Conservation (phyloP, 1,284 basidiomycete species). For the Rhodotorula sp. region DNA sequence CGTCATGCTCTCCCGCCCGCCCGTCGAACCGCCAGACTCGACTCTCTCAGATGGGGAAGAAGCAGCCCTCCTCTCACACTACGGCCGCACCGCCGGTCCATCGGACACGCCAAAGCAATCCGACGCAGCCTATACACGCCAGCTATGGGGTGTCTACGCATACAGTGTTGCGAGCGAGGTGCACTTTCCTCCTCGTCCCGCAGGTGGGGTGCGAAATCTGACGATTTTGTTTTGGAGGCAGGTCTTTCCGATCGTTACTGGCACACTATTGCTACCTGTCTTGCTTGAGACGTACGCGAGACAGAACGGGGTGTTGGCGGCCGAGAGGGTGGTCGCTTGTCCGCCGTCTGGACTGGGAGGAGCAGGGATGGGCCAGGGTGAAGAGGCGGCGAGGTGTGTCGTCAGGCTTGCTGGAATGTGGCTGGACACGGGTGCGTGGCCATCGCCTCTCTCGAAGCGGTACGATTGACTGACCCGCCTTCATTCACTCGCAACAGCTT, state of each 20-base stretch:
- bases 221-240: not conserved
- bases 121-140: not conserved
- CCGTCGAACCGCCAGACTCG: not conserved
- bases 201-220: no score
- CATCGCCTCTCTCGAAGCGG: no score
- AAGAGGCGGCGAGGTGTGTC: conserved; percentile 16
- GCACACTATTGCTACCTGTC: conserved; percentile 38
- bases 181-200: not conserved
- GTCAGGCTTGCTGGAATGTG: conserved; percentile 26
- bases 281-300: conserved; percentile 36
- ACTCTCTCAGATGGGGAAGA: not conserved
- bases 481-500: conserved; percentile 17
- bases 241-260: conserved; percentile 36
- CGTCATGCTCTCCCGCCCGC: not conserved
- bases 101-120: no score
- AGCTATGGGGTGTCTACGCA: conserved; percentile 26
- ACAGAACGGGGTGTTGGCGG: conserved; percentile 27
- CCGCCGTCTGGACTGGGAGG: conserved; percentile 8
- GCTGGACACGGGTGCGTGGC: conserved; percentile 32
- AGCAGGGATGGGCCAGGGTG: not conserved
- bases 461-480: not conserved
- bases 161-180: conserved; percentile 41
- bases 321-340: conserved; percentile 14
- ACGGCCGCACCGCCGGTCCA: not conserved
- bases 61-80: not conserved